These are phyloP conservation scores for Paramarasmius palmivorus DNA, from an alignment of 1,284 basidiomycete genomes.

Conservation along the genomic window DNA sequence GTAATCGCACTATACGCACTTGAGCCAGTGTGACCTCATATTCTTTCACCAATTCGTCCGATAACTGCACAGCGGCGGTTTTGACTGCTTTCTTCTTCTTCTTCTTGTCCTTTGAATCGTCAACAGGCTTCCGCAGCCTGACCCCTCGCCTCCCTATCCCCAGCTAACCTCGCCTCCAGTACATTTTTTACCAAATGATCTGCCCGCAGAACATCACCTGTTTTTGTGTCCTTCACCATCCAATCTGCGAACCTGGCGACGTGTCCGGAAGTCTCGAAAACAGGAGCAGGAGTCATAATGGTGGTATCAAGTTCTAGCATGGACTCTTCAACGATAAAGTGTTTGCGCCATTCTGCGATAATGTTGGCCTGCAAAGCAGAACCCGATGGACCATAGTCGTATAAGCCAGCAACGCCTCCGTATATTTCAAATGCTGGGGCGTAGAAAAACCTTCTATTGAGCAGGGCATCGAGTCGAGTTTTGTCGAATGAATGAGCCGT, in stretches of 20 bases:
- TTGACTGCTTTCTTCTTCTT: constrained; percentile 88
- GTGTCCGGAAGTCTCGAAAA: constrained; percentile 98
- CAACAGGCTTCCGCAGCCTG: constrained; percentile 47
- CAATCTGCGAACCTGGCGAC: constrained; percentile 98
- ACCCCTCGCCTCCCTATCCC: constrained; percentile 92
- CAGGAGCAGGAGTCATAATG: constrained; percentile 93
- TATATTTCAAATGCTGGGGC: constrained; percentile 99
- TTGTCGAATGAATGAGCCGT: constrained; percentile 91
- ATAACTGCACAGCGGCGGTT: constrained; percentile 73
- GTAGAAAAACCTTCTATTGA: constrained; percentile 96
- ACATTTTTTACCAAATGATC: constrained; percentile 97
- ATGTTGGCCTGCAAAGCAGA: constrained; percentile 97
- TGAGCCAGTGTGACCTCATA: constrained; percentile 87
- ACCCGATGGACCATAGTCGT: constrained; percentile 95
- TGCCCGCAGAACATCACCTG: constrained; percentile 94
- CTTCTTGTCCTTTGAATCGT: constrained; percentile 69
- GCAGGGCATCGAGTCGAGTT: constrained; percentile 80
- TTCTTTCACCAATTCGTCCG: constrained; percentile 74
- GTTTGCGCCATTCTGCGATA: constrained; percentile 94
- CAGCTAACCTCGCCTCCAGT: constrained; percentile 86
- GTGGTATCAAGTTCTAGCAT: constrained; percentile 99
- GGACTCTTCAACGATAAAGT: constrained; percentile 98
- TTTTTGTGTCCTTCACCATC: constrained; percentile 97
- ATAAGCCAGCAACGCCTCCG: constrained; percentile 93
- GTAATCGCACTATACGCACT: constrained; percentile 45